Evolutionary conservation across 208 protist genomes (phyloP).

Genomic region (Trypanosoma melophagium): DNA sequence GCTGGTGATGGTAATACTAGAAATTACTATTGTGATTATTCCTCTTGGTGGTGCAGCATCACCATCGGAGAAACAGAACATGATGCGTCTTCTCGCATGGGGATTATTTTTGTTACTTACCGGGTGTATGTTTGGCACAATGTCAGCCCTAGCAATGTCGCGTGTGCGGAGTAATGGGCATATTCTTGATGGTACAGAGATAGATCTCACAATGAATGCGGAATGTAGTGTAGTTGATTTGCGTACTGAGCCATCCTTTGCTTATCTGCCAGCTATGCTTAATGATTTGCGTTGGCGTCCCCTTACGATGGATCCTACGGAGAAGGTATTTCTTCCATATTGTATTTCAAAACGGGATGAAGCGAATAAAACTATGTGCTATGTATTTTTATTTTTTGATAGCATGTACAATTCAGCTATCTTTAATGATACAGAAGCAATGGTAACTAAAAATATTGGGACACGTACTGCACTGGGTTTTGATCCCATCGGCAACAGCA

Average conservation of each 20-base stretch:
- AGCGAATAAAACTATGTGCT: conserved; percentile 39
- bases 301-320: conserved; percentile 53
- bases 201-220: conserved; percentile 61
- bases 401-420: conserved; percentile 52
- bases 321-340: conserved; percentile 40
- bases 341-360: conserved; percentile 31
- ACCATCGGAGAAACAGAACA: conserved; percentile 49
- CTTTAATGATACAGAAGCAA: conserved; percentile 50
- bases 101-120: conserved; percentile 61
- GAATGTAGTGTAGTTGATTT: conserved; percentile 42
- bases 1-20: conserved; percentile 50
- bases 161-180: conserved; percentile 57
- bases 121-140: conserved; percentile 65
- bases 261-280: conserved; percentile 56
- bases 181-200: conserved; percentile 52
- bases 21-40: conserved; percentile 72
- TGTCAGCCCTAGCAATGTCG: conserved; percentile 67
- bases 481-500: conserved; percentile 44
- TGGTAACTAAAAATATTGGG: conserved; percentile 41
- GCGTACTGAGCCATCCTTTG: conserved; percentile 59
- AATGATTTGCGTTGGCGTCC: conserved; percentile 78
- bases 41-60: conserved; percentile 52
- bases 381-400: conserved; percentile 78
- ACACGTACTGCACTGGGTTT: conserved; percentile 53
- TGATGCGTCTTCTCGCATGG: conserved; percentile 76